Evolutionary conservation across 2,329 filamentous ascomycete genomes (phyloP), one percentile per base, ranked within the genome.

Genomic region (Dactylellina parvicollis): DNA sequence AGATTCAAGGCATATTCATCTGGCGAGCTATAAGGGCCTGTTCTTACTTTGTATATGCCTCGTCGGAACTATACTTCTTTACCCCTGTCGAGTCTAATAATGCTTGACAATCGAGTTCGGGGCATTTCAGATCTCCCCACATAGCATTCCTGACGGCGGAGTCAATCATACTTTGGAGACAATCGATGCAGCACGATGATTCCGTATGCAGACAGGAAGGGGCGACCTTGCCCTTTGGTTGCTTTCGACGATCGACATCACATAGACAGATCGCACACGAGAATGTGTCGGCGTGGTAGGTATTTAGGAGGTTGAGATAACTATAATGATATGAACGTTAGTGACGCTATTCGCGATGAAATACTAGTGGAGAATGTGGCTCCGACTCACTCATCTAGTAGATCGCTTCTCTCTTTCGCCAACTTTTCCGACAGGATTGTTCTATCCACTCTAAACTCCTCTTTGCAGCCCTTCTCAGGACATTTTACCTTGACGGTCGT

Each of bases 101-200:
- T 2, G 67, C 59, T n/a, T 64, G 42, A 38, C 67, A 72, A 32
- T 40, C 46, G 14, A 67, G 42, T 32, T 72, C 67, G 10, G 67
- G 67, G 38, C 67, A 72, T 24, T 72, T 72, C 36, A 72, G 50
- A 20, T 72, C 67, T 22, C 67, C 67, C 67, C 67, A 72, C 67
- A 72, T 72, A 10, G 67, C 67, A 22, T 72, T 72, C n/a, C 67
- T 42, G n/a, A 72, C 67, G 9, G 59, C 60, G 10, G 67, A 72
- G 46, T 72, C 67, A 9, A 72, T 72, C 67, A 72, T 72, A n/a
- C 34, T 40, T 54, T 59, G 38, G n/a, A 72, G 34, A 22, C 67
- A 72, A 9, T 72, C 67, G 7, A 38, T 18, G 16, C 67, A 72
- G 24, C 67, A 72, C 2, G 42, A 56, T 5, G 67, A 72, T 46